Percentiles rank a stretch among this genome's conserved stretches.
Evolutionary conservation across 2,329 filamentous ascomycete species (phyloP).

Genomic region (Epichloe aotearoae): DNA sequence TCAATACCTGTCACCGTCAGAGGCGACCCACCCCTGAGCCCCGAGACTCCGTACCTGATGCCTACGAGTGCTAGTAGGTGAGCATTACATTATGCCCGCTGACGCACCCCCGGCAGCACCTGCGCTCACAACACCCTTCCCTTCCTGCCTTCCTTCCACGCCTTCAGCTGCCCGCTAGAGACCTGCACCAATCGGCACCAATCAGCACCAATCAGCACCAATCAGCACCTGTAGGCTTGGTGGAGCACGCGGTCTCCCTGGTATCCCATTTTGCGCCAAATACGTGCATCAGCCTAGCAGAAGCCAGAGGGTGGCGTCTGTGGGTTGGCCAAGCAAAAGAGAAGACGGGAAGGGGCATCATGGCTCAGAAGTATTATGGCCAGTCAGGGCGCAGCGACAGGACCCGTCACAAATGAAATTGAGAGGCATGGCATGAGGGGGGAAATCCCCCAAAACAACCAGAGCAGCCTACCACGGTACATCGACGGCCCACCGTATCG

Average conservation of each 20-base stretch:
- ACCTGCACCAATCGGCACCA: not conserved
- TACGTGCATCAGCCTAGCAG: constrained; percentile 1
- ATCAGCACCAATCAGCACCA: not conserved
- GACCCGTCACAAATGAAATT: not conserved
- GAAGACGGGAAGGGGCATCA: constrained; percentile 6
- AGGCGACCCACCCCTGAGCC: too few relatives aligned
- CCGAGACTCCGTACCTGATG: too few relatives aligned
- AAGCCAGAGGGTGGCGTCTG: not conserved
- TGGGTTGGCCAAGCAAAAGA: constrained; percentile 10
- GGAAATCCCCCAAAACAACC: not conserved
- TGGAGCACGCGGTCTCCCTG: constrained; percentile 3
- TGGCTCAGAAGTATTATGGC: constrained; percentile 3
- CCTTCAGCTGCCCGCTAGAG: not conserved
- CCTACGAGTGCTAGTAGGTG: too few relatives aligned
- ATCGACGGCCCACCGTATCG: not conserved
- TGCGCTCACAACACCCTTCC: too few relatives aligned
- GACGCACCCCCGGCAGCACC: too few relatives aligned
- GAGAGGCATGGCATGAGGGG: not conserved
- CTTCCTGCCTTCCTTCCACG: not conserved
- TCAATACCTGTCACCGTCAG: too few relatives aligned
- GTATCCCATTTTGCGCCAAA: constrained; percentile 6
- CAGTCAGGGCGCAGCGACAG: not conserved
- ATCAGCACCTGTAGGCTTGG: not conserved
- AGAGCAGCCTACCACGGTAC: not conserved
- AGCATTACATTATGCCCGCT: too few relatives aligned